phyloP scores from a whole-genome alignment of 148 eudicot genomes.

The Rhododendron williamsianum region DNA sequence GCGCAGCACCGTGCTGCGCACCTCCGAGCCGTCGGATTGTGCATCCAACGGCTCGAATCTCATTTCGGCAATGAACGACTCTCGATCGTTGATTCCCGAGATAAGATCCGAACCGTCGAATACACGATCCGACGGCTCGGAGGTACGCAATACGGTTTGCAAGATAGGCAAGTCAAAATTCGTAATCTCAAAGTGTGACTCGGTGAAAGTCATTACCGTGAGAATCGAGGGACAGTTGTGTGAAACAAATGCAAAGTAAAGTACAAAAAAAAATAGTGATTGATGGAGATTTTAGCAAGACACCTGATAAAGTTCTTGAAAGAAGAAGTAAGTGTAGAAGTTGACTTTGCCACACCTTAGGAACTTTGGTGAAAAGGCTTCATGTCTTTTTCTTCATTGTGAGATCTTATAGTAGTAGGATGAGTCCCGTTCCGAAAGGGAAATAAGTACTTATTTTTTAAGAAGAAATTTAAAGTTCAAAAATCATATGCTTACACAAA shows the following conservation, averaged over 20 bases:
- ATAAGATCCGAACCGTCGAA: too few relatives aligned
- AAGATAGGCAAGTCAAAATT: not conserved
- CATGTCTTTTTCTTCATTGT: not conserved
- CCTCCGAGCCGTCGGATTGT: too few relatives aligned
- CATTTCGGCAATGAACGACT: too few relatives aligned
- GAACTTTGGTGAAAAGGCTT: not conserved
- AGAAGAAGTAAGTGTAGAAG: not conserved
- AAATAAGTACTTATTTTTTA: too few relatives aligned
- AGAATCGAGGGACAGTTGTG: not conserved
- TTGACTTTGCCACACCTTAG: not conserved
- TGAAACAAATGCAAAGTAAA: not conserved
- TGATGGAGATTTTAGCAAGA: not conserved
- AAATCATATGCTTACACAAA: too few relatives aligned
- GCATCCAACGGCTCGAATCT: too few relatives aligned
- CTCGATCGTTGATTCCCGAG: too few relatives aligned
- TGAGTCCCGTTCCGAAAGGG: too few relatives aligned
- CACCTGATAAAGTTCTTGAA: not conserved
- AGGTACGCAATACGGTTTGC: too few relatives aligned
- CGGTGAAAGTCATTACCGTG: not conserved
- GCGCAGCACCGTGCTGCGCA: too few relatives aligned
- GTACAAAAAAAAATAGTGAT: not conserved
- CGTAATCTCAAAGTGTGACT: not conserved
- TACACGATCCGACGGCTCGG: too few relatives aligned
- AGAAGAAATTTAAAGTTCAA: too few relatives aligned
- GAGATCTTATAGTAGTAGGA: not conserved